These are phyloP conservation scores for Epicoccum sorghinum DNA, from an alignment of 2,329 filamentous ascomycete species.

Conservation along the genomic window DNA sequence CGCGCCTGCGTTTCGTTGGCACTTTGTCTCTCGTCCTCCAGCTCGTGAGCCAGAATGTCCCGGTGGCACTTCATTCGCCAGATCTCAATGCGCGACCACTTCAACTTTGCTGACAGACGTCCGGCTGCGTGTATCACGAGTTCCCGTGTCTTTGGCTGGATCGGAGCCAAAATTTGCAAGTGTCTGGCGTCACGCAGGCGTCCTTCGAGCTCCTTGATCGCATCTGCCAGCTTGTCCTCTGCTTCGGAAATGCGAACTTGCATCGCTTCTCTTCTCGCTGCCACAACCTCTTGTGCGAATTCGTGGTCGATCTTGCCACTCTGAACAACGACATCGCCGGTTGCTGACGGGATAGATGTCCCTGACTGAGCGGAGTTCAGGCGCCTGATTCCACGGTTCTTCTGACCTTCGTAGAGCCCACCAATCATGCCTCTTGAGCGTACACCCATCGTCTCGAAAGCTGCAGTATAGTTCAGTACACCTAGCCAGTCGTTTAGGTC, in stretches of 20 bases:
- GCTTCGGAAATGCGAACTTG: slow-evolving; percentile 81
- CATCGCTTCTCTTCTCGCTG: slow-evolving; percentile 82
- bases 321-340: slow-evolving; percentile 74
- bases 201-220: slow-evolving; percentile 79
- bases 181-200: slow-evolving; percentile 90
- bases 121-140: slow-evolving; percentile 84
- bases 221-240: slow-evolving; percentile 74
- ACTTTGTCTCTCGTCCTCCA: slow-evolving; percentile 74
- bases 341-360: slow-evolving; percentile 71
- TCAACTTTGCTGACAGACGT: slow-evolving; percentile 83
- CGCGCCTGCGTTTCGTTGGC: slow-evolving; percentile 34
- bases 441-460: slow-evolving; percentile 90
- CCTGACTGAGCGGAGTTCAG: slow-evolving; percentile 64
- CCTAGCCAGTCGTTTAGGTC: slow-evolving; percentile 98
- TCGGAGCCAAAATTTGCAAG: slow-evolving; percentile 84
- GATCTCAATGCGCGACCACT: slow-evolving; percentile 93
- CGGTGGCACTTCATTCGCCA: slow-evolving; percentile 91
- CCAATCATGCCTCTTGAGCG: slow-evolving; percentile 87
- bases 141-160: slow-evolving; percentile 88
- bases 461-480: slow-evolving; percentile 94
- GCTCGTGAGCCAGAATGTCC: slow-evolving; percentile 83
- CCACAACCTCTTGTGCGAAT: slow-evolving; percentile 84
- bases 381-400: slow-evolving; percentile 72
- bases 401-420: slow-evolving; percentile 83
- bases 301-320: slow-evolving; percentile 78